Conservation (phyloP, 1,139 yeast genomes). For the Lodderomyces theae region DNA sequence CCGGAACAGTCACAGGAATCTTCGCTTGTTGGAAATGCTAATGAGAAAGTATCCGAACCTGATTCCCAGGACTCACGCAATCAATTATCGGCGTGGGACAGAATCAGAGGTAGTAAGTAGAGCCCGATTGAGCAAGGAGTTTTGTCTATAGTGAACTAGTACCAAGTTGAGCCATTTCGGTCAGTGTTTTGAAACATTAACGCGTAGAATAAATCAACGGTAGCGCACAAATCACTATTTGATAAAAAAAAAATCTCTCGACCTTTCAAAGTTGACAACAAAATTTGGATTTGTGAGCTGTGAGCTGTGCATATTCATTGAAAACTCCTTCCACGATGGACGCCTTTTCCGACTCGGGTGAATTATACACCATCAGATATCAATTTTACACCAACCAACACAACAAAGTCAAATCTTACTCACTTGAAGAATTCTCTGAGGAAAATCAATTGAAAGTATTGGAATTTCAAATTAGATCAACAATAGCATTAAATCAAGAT, state of each 20-base stretch:
- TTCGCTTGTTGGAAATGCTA: background rate
- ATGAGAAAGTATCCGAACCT: background rate
- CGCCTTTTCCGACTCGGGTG: constrained; percentile 40
- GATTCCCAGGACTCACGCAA: background rate
- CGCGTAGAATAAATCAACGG: background rate
- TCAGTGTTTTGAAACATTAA: background rate
- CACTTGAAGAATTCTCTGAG: constrained; percentile 33
- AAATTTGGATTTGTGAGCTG: too few species aligned
- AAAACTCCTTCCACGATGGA: constrained; percentile 25
- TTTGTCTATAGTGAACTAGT: background rate
- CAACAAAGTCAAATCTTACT: constrained; percentile 33
- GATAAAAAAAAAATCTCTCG: background rate
- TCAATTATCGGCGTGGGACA: constrained; percentile 16
- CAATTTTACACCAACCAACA: constrained; percentile 50
- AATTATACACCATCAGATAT: constrained; percentile 42
- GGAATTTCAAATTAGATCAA: constrained; percentile 44
- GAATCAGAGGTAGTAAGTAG: constrained; percentile 10
- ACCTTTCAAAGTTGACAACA: constrained; percentile 4
- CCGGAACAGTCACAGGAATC: background rate
- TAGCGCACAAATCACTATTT: background rate
- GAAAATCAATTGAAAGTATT: constrained; percentile 40
- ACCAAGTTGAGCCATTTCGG: too few species aligned
- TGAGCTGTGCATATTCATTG: too few species aligned
- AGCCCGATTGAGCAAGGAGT: background rate
- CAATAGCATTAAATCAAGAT: constrained; percentile 38